Conservation (phyloP, 2,329 filamentous ascomycete genomes). For the Fusarium robinianum region DNA sequence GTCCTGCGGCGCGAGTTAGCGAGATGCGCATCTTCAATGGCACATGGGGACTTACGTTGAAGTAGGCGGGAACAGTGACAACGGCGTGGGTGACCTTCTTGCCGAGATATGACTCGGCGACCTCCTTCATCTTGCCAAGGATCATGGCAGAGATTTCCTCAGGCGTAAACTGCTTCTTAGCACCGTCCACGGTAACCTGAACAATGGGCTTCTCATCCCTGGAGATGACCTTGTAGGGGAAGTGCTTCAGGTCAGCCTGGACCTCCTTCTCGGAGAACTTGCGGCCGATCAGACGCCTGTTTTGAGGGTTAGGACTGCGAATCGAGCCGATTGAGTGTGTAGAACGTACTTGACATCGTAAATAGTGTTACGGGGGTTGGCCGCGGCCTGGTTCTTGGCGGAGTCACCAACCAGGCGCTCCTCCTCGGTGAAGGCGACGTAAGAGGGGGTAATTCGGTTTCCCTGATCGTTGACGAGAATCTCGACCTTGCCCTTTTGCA, state of each 20-base stretch:
- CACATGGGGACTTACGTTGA: conserved; percentile 69
- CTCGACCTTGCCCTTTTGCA: conserved; percentile 93
- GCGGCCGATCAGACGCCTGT: conserved; percentile 80
- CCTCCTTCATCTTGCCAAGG: conserved; percentile 83
- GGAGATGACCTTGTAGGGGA: conserved; percentile 92
- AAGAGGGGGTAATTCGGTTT: conserved; percentile 94
- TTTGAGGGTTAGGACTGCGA: conserved; percentile 24
- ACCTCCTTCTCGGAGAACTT: conserved; percentile 85
- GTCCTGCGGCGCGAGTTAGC: conserved; percentile 55
- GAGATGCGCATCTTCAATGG: not conserved
- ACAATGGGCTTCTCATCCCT: conserved; percentile 90
- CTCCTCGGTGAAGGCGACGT: conserved; percentile 95
- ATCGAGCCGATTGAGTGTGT: not conserved
- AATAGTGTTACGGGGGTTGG: conserved; percentile 76
- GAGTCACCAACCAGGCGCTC: conserved; percentile 97
- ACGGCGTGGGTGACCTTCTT: conserved; percentile 86
- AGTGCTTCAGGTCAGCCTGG: conserved; percentile 95
- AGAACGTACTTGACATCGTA: conserved; percentile 83
- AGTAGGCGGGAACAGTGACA: conserved; percentile 95
- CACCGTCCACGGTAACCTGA: conserved; percentile 69
- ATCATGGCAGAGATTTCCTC: conserved; percentile 84
- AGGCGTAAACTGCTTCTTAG: conserved; percentile 74
- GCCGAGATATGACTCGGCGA: conserved; percentile 77
- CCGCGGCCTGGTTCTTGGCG: conserved; percentile 91
- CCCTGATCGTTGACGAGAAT: conserved; percentile 97